Conservation (phyloP, 352 stramenopile species). For the Phytophthora foliorum region DNA sequence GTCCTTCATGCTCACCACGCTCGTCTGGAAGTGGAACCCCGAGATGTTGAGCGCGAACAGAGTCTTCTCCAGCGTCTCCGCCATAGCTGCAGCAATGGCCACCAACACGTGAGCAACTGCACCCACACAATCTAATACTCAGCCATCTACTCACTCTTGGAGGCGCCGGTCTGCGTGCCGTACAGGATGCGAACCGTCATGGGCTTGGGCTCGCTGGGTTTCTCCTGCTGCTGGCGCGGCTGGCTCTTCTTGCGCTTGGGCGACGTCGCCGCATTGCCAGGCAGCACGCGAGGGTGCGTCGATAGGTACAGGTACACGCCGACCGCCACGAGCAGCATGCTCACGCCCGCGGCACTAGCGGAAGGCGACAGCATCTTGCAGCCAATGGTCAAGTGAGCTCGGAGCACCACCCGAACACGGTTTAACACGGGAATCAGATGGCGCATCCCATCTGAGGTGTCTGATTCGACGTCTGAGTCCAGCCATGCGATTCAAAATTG, state of each 20-base stretch:
- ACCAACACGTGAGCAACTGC: no score
- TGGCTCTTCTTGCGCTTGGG: constrained; percentile 32
- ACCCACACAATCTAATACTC: no score
- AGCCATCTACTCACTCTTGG: constrained; percentile 55
- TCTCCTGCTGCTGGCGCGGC: constrained; percentile 21
- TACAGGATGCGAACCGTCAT: constrained; percentile 86
- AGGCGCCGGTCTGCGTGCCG: constrained; percentile 87
- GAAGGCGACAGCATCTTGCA: constrained; percentile 46
- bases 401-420: constrained; percentile 30
- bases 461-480: neutral
- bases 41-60: constrained; percentile 85
- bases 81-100: constrained; percentile 52
- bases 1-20: constrained; percentile 89
- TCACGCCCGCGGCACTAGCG: constrained; percentile 38
- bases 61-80: constrained; percentile 76
- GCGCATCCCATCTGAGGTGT: neutral
- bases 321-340: constrained; percentile 63
- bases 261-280: constrained; percentile 8
- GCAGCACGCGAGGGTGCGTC: constrained; percentile 29
- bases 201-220: constrained; percentile 37
- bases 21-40: constrained; percentile 86
- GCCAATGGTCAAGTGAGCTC: constrained; percentile 24
- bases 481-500: constrained; percentile 15
- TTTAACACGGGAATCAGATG: constrained; percentile 22
- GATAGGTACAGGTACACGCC: constrained; percentile 57